These are phyloP conservation scores for Hibiscus mutabilis DNA, from an alignment of 345 rosid species.

Conservation along the genomic window DNA sequence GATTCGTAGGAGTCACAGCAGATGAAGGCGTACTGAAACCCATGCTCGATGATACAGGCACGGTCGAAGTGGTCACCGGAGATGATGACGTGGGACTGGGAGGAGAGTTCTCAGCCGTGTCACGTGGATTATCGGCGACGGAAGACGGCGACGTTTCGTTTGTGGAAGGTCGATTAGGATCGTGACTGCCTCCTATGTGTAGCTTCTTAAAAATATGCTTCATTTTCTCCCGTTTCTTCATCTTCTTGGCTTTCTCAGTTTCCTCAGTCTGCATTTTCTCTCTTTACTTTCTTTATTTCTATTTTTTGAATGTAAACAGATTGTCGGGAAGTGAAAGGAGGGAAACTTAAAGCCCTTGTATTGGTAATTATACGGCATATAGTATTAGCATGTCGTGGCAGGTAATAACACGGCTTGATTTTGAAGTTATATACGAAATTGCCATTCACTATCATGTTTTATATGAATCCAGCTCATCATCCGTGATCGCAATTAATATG, in stretches of 20 bases:
- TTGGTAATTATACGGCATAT: neutral
- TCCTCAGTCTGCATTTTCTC: neutral
- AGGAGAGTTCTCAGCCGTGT: constrained; percentile 32
- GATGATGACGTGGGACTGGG: constrained; percentile 35
- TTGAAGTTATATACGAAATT: constrained; percentile 7
- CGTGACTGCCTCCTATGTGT: constrained; percentile 68
- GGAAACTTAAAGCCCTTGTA: too few relatives aligned
- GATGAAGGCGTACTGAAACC: constrained; percentile 4
- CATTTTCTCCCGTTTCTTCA: constrained; percentile 31
- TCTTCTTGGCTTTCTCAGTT: constrained; percentile 8
- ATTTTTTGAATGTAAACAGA: neutral
- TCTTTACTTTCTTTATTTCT: neutral
- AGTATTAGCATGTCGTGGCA: neutral
- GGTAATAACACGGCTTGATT: neutral
- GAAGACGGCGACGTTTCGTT: constrained; percentile 34
- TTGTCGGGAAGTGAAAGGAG: neutral
- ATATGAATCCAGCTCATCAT: too few relatives aligned
- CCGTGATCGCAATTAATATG: too few relatives aligned
- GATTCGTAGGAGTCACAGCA: constrained; percentile 7
- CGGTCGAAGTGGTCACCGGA: constrained; percentile 20
- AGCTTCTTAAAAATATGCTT: constrained; percentile 93
- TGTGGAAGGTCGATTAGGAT: constrained; percentile 42
- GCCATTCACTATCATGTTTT: too few relatives aligned
- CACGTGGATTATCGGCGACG: constrained; percentile 42
- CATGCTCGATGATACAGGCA: constrained; percentile 24